Evolutionary conservation across 2,329 filamentous ascomycete genomes (phyloP), one percentile per base, ranked within the genome.

Genomic region (Hypoxylon sp.): DNA sequence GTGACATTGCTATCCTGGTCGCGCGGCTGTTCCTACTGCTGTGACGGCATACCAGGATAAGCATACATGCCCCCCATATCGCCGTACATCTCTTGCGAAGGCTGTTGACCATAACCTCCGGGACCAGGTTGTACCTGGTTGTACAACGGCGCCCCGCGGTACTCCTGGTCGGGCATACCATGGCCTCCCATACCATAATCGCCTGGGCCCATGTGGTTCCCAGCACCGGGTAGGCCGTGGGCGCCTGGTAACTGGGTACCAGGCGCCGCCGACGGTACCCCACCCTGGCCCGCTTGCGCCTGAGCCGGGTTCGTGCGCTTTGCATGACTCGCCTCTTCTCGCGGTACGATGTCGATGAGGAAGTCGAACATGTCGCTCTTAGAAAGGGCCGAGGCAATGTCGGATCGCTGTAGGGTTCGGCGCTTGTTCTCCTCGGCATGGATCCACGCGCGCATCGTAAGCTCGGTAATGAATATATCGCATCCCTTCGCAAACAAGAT

Each of bases 281-380:
- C 65, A 24, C 75, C 76, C 56, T 80, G 80, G 13, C 77, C 72
- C 17, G 78, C 74, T 32, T 79, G 77, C 34, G 83, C 77, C 65
- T 87, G 84, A 6, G 85, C 82, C 44, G 83, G 81, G 44, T 76
- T 84, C 6, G 89, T 84, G 68, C 94, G 85, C 81, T 97, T 97
- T 41, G 93, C 87, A 75, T 94, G 93, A 20, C 91, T 89, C 8
- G 94, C 93, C 78, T 99, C 95, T 78, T 99, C 95, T 54, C 95
- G 90, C 3, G 95, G 95, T 5, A 99, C 95, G 65, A 99, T 99
- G 76, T 99, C 95, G 76, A 99, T 99, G 62, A 99, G 84, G 80
- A 99, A 99, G 81, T 99, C 95, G 78, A 99, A 99, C 95, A 99
- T 99, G 81, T 99, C 95, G 20, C 93, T 97, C 80, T 99, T 99